Conservation (phyloP, 1,139 yeast genomes). For the Debaryomycetaceae sp. region DNA sequence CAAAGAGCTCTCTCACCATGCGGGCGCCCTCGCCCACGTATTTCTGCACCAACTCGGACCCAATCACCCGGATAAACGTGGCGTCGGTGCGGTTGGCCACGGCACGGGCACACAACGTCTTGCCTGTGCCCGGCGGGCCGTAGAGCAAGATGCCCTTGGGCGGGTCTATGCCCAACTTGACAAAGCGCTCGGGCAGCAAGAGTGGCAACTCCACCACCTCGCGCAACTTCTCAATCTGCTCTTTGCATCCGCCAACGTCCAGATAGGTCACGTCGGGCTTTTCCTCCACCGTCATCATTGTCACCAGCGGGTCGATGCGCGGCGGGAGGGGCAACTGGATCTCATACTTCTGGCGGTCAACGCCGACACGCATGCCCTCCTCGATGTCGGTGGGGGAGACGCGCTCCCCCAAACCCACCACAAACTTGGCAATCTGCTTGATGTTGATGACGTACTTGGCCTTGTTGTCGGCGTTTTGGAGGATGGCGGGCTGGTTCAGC, state of each 20-base stretch:
- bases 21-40: slow-evolving; percentile 99
- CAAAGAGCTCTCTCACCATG: slow-evolving; percentile 96
- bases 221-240: slow-evolving; percentile 92
- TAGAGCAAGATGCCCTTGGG: slow-evolving; percentile 94
- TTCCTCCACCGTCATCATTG: slow-evolving; percentile 99
- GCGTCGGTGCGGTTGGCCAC: slow-evolving; percentile 99
- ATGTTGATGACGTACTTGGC: slow-evolving; percentile 92
- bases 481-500: slow-evolving; percentile 30
- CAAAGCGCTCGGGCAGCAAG: slow-evolving; percentile 93
- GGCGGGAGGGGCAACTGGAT: slow-evolving; percentile 97
- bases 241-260: slow-evolving; percentile 97
- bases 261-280: slow-evolving; percentile 89
- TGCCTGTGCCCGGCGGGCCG: slow-evolving; percentile 99
- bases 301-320: slow-evolving; percentile 92
- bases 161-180: slow-evolving; percentile 94
- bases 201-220: slow-evolving; percentile 97
- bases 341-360: slow-evolving; percentile 93
- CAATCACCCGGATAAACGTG: slow-evolving; percentile 94
- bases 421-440: slow-evolving; percentile 97
- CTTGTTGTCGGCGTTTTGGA: slow-evolving; percentile 70
- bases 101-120: slow-evolving; percentile 95
- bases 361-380: slow-evolving; percentile 99
- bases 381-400: slow-evolving; percentile 98
- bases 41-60: slow-evolving; percentile 95
- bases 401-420: slow-evolving; percentile 92